Conservation (phyloP, 805 yeast genomes). For the Saturnispora galanensis region DNA sequence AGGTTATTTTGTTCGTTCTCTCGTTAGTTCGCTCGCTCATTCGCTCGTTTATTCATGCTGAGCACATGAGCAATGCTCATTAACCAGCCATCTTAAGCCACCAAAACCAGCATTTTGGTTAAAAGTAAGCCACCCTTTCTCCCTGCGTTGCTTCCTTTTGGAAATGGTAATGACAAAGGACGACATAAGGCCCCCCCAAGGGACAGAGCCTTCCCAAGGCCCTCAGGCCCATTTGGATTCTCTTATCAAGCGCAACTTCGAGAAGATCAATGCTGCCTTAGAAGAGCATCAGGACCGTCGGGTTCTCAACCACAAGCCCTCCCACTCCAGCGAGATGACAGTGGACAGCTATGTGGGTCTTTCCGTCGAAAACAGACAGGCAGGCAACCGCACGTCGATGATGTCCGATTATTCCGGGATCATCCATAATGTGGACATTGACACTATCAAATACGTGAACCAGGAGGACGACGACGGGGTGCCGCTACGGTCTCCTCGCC, state of each 20-base stretch:
- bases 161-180: too few species aligned
- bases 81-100: constrained; percentile 1
- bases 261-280: constrained; percentile 2
- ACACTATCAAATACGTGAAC: constrained; percentile 25
- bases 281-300: neutral
- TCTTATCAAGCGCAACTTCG: neutral
- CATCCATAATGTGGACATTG: constrained; percentile 29
- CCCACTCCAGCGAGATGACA: neutral
- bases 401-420: constrained; percentile 30
- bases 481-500: constrained; percentile 26
- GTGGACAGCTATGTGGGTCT: neutral
- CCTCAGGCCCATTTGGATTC: neutral
- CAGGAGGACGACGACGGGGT: constrained; percentile 10
- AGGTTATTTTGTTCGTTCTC: too few species aligned
- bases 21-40: too few species aligned
- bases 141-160: neutral
- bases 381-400: constrained; percentile 23
- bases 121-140: too few species aligned
- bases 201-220: too few species aligned
- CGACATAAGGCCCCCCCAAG: too few species aligned
- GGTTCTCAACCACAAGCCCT: neutral
- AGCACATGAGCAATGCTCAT: neutral
- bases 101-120: neutral
- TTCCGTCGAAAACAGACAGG: neutral
- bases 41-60: too few species aligned